phyloP scores from a whole-genome alignment of 805 yeast species.

The Starmerella etchellsii region DNA sequence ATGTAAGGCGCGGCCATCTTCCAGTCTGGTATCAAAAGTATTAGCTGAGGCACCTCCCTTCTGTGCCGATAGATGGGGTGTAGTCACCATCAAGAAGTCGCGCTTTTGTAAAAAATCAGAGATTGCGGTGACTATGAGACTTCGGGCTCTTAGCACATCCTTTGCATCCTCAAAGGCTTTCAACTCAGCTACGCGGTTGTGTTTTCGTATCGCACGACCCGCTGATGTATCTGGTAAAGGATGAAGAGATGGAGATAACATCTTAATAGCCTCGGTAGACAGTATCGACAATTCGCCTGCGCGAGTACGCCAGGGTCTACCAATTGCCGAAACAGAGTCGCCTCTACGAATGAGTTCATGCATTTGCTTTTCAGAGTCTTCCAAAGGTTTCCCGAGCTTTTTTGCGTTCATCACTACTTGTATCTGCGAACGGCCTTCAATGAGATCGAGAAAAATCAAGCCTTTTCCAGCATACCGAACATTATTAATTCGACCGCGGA shows the following conservation, averaged over 20 bases:
- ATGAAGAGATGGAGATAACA: conserved; percentile 57
- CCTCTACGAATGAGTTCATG: conserved; percentile 45
- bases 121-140: conserved; percentile 41
- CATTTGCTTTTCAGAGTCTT: conserved; percentile 33
- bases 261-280: conserved; percentile 34
- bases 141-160: conserved; percentile 39
- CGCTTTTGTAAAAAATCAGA: conserved; percentile 40
- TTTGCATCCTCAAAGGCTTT: conserved; percentile 43
- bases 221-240: conserved; percentile 54
- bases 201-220: conserved; percentile 44
- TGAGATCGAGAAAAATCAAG: conserved; percentile 53
- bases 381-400: conserved; percentile 28
- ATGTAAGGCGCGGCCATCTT: conserved; percentile 30
- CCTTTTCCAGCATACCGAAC: conserved; percentile 58
- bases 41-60: conserved; percentile 86
- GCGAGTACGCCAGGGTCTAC: conserved; percentile 62
- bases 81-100: conserved; percentile 65
- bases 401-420: conserved; percentile 53
- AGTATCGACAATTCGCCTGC: conserved; percentile 69
- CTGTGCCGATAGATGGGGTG: conserved; percentile 61
- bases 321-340: conserved; percentile 54
- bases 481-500: conserved; percentile 41
- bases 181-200: conserved; percentile 63
- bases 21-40: conserved; percentile 56
- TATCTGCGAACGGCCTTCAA: conserved; percentile 39